phyloP scores from a whole-genome alignment of 2,329 filamentous ascomycete species.

The Calycina herbarum region DNA sequence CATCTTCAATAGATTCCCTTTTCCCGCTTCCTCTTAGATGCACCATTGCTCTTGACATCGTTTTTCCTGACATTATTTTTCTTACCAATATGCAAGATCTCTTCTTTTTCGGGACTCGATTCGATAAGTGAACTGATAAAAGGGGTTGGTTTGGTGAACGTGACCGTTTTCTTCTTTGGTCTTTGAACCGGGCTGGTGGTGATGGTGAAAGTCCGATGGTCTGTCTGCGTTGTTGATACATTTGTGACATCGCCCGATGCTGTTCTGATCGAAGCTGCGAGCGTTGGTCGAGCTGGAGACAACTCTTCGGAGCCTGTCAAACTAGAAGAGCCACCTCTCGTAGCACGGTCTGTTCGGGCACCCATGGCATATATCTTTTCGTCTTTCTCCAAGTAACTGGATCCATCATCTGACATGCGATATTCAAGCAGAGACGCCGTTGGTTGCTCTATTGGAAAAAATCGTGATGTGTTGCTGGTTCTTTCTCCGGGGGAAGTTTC shows the following conservation, averaged over 20 bases:
- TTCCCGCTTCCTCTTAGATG: not conserved
- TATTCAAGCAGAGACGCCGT: not conserved
- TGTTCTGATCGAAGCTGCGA: not conserved
- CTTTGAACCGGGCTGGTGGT: not conserved
- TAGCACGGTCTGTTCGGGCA: not conserved
- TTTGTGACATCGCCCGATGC: not conserved
- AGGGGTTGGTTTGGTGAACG: slow-evolving; percentile 25
- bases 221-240: slow-evolving; percentile 1
- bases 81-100: slow-evolving; percentile 22
- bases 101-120: not conserved
- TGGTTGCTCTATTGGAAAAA: not conserved
- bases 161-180: slow-evolving; percentile 14
- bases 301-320: not conserved
- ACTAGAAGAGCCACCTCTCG: not conserved
- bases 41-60: not conserved
- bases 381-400: not conserved
- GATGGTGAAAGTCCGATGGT: not conserved
- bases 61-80: not conserved
- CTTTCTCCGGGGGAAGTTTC: not conserved
- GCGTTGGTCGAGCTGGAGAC: not conserved
- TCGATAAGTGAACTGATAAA: slow-evolving; percentile 16
- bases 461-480: not conserved
- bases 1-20: slow-evolving; percentile 29
- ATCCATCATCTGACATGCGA: not conserved
- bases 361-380: not conserved